Evolutionary conservation across 192 early-diverging fungal species (phyloP), one percentile per base, ranked within the genome.

Genomic region (Umbelopsis ramanniana): DNA sequence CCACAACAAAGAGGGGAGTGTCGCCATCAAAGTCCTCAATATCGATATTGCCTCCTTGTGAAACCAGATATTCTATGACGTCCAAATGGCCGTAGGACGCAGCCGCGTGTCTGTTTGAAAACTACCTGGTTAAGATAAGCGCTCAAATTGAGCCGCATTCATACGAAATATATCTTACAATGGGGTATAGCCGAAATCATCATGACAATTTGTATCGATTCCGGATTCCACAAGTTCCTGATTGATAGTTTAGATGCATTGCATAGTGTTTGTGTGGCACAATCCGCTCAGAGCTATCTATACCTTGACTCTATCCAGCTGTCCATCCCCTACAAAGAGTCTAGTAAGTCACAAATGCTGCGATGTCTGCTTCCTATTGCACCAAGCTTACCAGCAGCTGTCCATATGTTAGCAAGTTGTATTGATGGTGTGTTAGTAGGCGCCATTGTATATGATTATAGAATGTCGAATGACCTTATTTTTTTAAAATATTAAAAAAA

Each of bases 111-210:
- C 76, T 81, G 19, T 17, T 19, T 17, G 7, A 21, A 3, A 21
- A 43, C 8, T 50, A 15, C 5, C 6, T 50, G 48, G n/a, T 50
- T 50, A 21, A 10, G 29, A 50, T 1, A 55, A 71, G 6, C 37
- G 17, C 33, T 22, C 3, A 60, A 37, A 35, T 40, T 21, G 1
- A 57, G 22, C 0, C 19, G 12, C 21, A 22, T 38, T 2, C 21
- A 14, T 46, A 60, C 29, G 29, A 6, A 4, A 14, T 24, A 33
- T 63, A 37, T 43, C 81, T 83, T 88, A 89, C 84, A 96, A 75
- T 1, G 93, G 88, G 4, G 91, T 92, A 76, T 95, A 95, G 15
- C 95, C 95, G 70, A 86, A 89, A 29, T 90, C 80, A 70, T 96
- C 95, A 73, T 92, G 86, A 35, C 80, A 83, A 76, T 95, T 88